These are phyloP conservation scores for Zostera marina DNA, from an alignment of 116 monocot species.

Conservation along the genomic window DNA sequence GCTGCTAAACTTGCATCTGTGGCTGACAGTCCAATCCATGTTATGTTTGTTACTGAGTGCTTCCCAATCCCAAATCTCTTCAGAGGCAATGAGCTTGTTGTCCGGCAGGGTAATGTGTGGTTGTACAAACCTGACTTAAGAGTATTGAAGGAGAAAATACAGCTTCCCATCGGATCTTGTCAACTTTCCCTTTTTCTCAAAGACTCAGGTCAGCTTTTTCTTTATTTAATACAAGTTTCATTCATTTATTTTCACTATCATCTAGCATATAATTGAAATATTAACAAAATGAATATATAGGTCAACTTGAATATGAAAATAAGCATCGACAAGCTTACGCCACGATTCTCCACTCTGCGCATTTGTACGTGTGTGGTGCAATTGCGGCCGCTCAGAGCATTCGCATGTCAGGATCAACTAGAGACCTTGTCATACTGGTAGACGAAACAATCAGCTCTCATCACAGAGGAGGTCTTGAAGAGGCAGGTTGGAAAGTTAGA, in stretches of 20 bases:
- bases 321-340: constrained; percentile 57
- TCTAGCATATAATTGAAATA: not conserved
- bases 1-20: constrained; percentile 48
- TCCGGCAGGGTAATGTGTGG: constrained; percentile 49
- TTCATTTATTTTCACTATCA: not conserved
- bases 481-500: constrained; percentile 80
- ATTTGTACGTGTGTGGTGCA: constrained; percentile 75
- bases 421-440: constrained; percentile 85
- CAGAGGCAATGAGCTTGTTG: constrained; percentile 46
- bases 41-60: constrained; percentile 59
- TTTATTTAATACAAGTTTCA: not conserved
- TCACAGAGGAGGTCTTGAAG: constrained; percentile 57
- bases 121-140: constrained; percentile 45
- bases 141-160: constrained; percentile 39
- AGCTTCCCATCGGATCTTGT: constrained; percentile 80
- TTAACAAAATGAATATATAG: constrained; percentile 7
- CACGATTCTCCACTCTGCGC: constrained; percentile 82
- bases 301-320: constrained; percentile 17
- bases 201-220: constrained; percentile 26
- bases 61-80: constrained; percentile 80
- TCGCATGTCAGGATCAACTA: constrained; percentile 54
- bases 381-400: constrained; percentile 86
- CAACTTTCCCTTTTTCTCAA: constrained; percentile 57
- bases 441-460: constrained; percentile 60
- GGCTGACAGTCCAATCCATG: constrained; percentile 20